Evolutionary conservation across 495 filamentous ascomycete genomes (phyloP), one percentile per base, ranked within the genome.

Genomic region (Terfezia boudieri): DNA sequence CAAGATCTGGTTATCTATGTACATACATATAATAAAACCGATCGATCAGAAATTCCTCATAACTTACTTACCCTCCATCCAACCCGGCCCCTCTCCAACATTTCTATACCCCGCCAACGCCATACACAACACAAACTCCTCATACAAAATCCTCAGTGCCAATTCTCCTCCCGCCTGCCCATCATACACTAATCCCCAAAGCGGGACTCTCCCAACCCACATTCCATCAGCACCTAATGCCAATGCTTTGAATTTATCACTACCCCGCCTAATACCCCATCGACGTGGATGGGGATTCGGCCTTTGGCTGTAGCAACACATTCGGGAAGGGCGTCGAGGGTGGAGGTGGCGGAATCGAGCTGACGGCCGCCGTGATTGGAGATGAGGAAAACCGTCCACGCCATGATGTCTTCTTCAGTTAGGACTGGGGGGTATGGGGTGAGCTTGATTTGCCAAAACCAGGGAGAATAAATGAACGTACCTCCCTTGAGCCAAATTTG

Each of bases 81-180:
- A 32, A 32, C 37, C 66, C 56, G 2, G 72, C 57, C 43, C 69
- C 43, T 74, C 71, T 7, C 66, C 66, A 1, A 74, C 56, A n/a
- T 61, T 70, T n/a, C 61, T 67, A 54, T 69, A 72, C 0, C 75
- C 73, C 0, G 96, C 86, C 58, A 98, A 71, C 9, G 92, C 77
- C 90, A 98, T 96, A 61, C 84, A 84, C 89, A 96, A 94, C 73
- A 89, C 88, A 80, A 98, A 86, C 75, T 98, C 90, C 65, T 96
- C 92, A 72, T 86, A 90, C 56, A 98, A 76, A 58, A 98, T 71
- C 70, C 89, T 83, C 81, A 95, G 94, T 20, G 88, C 90, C 12
- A 85, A 75, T 58, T 90, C 80, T 23, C 94, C 89, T 56, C 90
- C 90, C 2, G 80, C 73, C 53, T 85, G 70, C 0, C 90, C 90